A percentile compares a stretch with the other conserved stretches of the same genome.
These are phyloP conservation scores for Hemisphaericaspora xylanilytica DNA, from an alignment of 1,139 yeast genomes.

Conservation along the genomic window DNA sequence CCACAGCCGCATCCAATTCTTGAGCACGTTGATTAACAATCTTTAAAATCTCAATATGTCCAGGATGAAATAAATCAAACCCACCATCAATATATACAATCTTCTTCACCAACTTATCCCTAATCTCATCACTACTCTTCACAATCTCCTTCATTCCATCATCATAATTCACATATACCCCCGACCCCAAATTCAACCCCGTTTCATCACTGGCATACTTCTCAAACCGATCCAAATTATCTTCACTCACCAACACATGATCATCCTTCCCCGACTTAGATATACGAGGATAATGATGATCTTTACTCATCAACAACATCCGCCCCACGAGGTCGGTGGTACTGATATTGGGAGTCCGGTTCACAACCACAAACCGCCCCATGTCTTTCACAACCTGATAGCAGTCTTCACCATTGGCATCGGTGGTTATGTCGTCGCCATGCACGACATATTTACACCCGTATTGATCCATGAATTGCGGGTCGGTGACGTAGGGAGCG, in stretches of 20 bases:
- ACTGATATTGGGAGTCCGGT: conserved; percentile 88
- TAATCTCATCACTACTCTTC: conserved; percentile 25
- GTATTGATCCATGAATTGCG: conserved; percentile 68
- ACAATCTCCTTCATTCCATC: conserved; percentile 34
- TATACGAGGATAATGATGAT: conserved; percentile 56
- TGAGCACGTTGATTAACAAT: conserved; percentile 39
- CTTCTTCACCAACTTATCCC: conserved; percentile 23
- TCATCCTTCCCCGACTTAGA: conserved; percentile 23
- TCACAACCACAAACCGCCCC: conserved; percentile 86
- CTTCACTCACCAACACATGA: conserved; percentile 33
- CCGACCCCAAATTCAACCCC: conserved; percentile 61
- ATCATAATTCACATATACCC: conserved; percentile 48
- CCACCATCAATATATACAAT: conserved; percentile 75
- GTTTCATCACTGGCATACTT: conserved; percentile 66
- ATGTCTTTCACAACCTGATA: conserved; percentile 78
- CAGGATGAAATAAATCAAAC: conserved; percentile 90
- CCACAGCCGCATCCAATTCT: conserved; percentile 42
- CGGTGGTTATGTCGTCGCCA: conserved; percentile 97
- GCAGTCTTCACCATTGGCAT: conserved; percentile 92
- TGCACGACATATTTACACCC: conserved; percentile 89
- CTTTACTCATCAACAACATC: conserved; percentile 62
- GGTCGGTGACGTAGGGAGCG: conserved; percentile 97
- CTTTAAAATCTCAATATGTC: conserved; percentile 74
- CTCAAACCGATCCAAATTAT: conserved; percentile 37
- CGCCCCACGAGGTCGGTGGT: conserved; percentile 96